Evolutionary conservation across 306 rosid species (phyloP).

Genomic region (Delonix regia): DNA sequence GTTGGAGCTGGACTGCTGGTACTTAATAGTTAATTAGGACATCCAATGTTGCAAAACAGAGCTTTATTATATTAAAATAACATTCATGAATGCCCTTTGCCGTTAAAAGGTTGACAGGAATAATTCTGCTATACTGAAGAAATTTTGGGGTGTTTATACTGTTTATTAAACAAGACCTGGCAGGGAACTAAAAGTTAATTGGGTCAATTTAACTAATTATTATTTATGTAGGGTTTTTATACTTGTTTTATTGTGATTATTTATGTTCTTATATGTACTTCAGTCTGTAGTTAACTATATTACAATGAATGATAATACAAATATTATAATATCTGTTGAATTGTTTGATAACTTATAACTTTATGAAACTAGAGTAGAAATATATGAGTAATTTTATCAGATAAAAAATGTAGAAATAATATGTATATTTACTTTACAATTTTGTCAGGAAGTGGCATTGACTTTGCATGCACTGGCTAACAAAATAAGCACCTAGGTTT

Average conservation of each 20-base stretch:
- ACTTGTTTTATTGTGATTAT: not conserved
- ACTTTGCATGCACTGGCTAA: not conserved
- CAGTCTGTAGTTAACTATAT: no score
- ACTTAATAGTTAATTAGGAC: constrained; percentile 21
- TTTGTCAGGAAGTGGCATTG: not conserved
- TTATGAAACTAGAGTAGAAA: no score
- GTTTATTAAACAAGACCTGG: not conserved
- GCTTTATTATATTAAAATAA: constrained; percentile 16
- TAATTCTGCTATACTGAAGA: constrained; percentile 9
- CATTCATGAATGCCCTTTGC: constrained; percentile 23
- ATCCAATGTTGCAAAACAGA: not conserved
- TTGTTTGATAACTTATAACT: no score
- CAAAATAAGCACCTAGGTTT: not conserved
- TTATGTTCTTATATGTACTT: not conserved
- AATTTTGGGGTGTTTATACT: not conserved
- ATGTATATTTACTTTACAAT: no score
- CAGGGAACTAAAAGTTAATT: not conserved
- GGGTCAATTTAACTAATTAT: not conserved
- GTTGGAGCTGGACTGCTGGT: constrained; percentile 92
- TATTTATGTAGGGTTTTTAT: no score
- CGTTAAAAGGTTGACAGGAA: constrained; percentile 5
- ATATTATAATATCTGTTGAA: no score
- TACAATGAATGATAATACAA: no score
- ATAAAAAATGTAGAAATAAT: no score
- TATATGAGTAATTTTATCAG: not conserved